These are phyloP conservation scores for Acrodontium crateriforme DNA, from an alignment of 2,329 filamentous ascomycete species.

Conservation along the genomic window DNA sequence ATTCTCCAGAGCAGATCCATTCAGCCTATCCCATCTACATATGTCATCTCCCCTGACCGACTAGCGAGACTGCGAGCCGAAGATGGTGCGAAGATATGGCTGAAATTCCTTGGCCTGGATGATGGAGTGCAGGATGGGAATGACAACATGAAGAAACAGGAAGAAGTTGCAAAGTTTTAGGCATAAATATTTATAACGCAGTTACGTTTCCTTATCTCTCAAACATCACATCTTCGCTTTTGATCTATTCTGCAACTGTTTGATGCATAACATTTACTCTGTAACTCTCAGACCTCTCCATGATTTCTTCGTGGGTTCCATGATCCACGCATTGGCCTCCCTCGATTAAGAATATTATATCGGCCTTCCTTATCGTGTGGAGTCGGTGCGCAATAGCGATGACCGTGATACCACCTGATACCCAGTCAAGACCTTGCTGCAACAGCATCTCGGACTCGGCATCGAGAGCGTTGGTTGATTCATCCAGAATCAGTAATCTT, in stretches of 20 bases:
- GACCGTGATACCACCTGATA: constrained; percentile 42
- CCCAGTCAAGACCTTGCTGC: constrained; percentile 14
- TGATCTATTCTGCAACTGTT: too few species aligned
- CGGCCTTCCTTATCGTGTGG: constrained; percentile 35
- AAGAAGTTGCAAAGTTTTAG: too few species aligned
- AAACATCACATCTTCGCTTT: too few species aligned
- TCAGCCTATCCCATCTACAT: constrained; percentile 3
- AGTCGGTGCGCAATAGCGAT: constrained; percentile 61
- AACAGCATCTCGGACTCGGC: constrained; percentile 25
- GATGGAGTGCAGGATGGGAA: too few species aligned
- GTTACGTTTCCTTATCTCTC: too few species aligned
- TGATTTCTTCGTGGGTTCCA: constrained; percentile 36
- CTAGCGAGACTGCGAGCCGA: too few species aligned
- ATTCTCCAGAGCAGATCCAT: constrained; percentile 2
- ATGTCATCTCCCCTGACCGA: constrained; percentile 2
- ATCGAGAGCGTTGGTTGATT: constrained; percentile 30
- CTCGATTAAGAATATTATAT: constrained; percentile 35
- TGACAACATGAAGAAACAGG: too few species aligned
- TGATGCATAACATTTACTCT: too few species aligned
- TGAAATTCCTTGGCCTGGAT: too few species aligned
- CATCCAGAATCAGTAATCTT: constrained; percentile 28
- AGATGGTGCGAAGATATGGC: too few species aligned
- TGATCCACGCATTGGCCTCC: constrained; percentile 34
- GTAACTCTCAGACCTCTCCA: too few species aligned
- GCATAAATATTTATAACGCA: too few species aligned